Evolutionary conservation across 2,329 filamentous ascomycete genomes (phyloP).

Genomic region (Sporothrix curviconia): DNA sequence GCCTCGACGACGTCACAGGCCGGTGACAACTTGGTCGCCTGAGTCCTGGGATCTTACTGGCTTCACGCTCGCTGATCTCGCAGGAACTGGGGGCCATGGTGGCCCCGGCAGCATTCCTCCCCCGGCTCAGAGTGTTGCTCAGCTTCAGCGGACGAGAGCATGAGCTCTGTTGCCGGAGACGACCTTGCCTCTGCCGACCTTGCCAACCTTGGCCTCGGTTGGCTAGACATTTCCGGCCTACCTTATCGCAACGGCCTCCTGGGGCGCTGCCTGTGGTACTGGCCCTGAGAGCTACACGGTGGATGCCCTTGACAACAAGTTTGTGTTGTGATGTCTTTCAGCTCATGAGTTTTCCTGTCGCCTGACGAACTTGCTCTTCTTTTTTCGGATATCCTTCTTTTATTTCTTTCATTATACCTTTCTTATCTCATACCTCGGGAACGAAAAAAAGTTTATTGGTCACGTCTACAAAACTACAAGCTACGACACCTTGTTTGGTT

Average conservation of each 20-base stretch:
- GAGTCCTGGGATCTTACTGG: constrained; percentile 50
- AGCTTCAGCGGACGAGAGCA: constrained; percentile 53
- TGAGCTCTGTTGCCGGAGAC: constrained; percentile 46
- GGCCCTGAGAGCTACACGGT: constrained; percentile 25
- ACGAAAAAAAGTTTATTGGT: background rate
- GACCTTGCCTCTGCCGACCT: constrained; percentile 43
- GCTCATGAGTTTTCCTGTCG: constrained; percentile 24
- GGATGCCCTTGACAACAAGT: constrained; percentile 38
- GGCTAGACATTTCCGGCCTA: constrained; percentile 35
- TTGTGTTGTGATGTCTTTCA: constrained; percentile 16
- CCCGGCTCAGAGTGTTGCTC: constrained; percentile 46
- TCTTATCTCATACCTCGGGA: background rate
- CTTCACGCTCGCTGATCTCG: constrained; percentile 45
- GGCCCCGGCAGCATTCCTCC: constrained; percentile 28
- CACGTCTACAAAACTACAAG: background rate
- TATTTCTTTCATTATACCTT: background rate
- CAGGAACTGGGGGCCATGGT: constrained; percentile 7
- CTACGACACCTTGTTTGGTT: background rate
- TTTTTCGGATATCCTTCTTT: background rate
- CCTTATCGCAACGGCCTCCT: constrained; percentile 27
- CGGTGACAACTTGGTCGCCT: constrained; percentile 46
- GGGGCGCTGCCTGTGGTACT: constrained; percentile 19
- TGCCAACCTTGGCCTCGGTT: constrained; percentile 33
- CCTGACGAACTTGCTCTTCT: background rate
- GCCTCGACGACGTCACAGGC: constrained; percentile 30